These are phyloP conservation scores for Candida pini DNA, from an alignment of 805 yeast species.

Conservation along the genomic window DNA sequence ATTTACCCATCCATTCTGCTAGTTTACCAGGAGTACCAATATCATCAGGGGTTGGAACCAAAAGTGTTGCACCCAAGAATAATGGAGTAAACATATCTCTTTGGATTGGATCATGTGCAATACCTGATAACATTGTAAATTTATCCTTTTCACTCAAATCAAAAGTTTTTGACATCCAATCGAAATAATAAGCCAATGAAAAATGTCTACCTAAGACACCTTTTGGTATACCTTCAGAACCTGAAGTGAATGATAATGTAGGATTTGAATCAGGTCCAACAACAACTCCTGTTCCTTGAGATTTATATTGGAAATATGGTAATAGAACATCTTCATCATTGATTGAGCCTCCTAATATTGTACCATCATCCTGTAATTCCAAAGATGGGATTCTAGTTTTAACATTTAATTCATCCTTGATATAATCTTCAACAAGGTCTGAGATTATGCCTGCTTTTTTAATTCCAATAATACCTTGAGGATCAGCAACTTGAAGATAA, in stretches of 20 bases:
- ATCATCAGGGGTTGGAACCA: constrained; percentile 95
- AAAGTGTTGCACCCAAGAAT: constrained; percentile 87
- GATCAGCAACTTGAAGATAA: constrained; percentile 89
- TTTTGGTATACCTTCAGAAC: constrained; percentile 97
- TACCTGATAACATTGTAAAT: constrained; percentile 97
- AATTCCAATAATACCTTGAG: constrained; percentile 83
- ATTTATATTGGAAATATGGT: constrained; percentile 39
- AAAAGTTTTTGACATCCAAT: constrained; percentile 94
- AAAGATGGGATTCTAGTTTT: constrained; percentile 71
- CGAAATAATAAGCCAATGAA: constrained; percentile 94
- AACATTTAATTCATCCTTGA: constrained; percentile 65
- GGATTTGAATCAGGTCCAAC: constrained; percentile 99
- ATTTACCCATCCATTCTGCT: constrained; percentile 94
- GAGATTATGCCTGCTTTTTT: constrained; percentile 85
- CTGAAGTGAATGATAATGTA: constrained; percentile 92
- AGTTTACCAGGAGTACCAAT: constrained; percentile 97
- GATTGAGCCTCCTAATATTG: constrained; percentile 55
- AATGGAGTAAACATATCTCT: constrained; percentile 98
- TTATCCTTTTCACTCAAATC: constrained; percentile 71
- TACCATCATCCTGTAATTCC: constrained; percentile 72
- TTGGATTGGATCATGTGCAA: constrained; percentile 99
- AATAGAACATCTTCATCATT: constrained; percentile 44
- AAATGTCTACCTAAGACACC: constrained; percentile 98
- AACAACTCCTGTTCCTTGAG: constrained; percentile 71
- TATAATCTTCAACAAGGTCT: constrained; percentile 71